Evolutionary conservation across 345 rosid species (phyloP), one percentile per base, ranked within the genome.

Genomic region (Heritiera littoralis): DNA sequence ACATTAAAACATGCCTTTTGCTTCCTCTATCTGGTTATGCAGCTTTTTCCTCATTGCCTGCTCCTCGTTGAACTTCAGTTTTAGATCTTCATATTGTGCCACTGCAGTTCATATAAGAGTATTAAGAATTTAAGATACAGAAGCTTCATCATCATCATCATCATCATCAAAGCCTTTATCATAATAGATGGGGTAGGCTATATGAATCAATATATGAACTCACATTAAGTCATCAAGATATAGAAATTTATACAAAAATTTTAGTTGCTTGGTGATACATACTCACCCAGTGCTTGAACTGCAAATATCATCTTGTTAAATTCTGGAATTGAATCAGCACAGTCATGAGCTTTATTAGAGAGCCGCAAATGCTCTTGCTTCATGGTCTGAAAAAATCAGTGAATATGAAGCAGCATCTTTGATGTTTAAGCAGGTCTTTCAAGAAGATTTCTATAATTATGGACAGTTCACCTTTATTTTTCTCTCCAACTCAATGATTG

Each of bases 11-110:
- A 54, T 82, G 76, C 89, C 89, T 85, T 86, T 86, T 49, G 86
- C 82, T 75, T 85, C 87, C 70, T 79, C 86, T 67, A 86, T 70
- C 83, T 83, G 87, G 77, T 88, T 88, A 68, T 86, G 86, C 8
- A 88, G 83, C 81, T 85, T 82, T 81, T 86, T 88, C 65, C 86
- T 85, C 79, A 82, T 85, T 13, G 83, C 83, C 61, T 88, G 89
- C 81, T 85, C 89, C 74, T 85, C 83, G 3, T 80, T 80, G 66
- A 80, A 82, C 78, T 86, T 88, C 84, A 82, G 67, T 74, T 86
- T 88, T 9, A 88, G 85, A 74, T 85, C 83, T 68, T 88, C 89
- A 79, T 83, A 85, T 28, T 85, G 85, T 15, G 83, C 83, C 75
- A 85, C 89, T 86, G 81, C 78, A 77, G 45, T 46, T 65, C 38